A percentile compares a stretch with the other conserved stretches of the same genome.
Evolutionary conservation across 768 basidiomycete species (phyloP).

Genomic region (Boletus rubropictus): DNA sequence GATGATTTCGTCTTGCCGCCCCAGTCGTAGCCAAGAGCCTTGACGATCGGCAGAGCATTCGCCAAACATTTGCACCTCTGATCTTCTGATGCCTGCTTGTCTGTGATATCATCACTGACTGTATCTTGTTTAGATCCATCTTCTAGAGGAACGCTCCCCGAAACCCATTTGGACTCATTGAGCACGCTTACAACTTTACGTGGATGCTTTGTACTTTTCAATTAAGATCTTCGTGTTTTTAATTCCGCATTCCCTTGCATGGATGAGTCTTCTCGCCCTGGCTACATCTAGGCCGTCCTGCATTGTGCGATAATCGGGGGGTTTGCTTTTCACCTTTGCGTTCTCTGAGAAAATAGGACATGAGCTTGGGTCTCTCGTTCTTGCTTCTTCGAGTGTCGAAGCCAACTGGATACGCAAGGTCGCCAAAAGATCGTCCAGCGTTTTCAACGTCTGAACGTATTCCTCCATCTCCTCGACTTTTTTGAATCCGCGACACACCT

Average conservation of each 20-base stretch:
- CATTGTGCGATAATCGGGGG: slow-evolving; percentile 44
- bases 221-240: slow-evolving; percentile 54
- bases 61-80: slow-evolving; percentile 68
- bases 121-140: slow-evolving; percentile 1
- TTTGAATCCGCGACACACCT: slow-evolving; percentile 68
- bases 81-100: slow-evolving; percentile 22
- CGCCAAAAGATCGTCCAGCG: slow-evolving; percentile 56
- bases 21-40: slow-evolving; percentile 60
- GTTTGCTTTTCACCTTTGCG: slow-evolving; percentile 18
- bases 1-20: slow-evolving; percentile 70
- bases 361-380: background rate
- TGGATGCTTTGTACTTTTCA: slow-evolving; percentile 31
- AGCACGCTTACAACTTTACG: background rate
- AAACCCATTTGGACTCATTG: background rate
- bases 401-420: slow-evolving; percentile 46
- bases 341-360: background rate
- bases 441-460: slow-evolving; percentile 47
- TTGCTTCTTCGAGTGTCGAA: background rate
- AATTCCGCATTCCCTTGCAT: slow-evolving; percentile 65
- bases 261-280: slow-evolving; percentile 62
- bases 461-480: slow-evolving; percentile 65
- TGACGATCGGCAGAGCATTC: slow-evolving; percentile 65
- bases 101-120: slow-evolving; percentile 4
- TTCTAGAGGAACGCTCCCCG: background rate
- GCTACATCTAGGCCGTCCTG: slow-evolving; percentile 43